Evolutionary conservation across 2,329 filamentous ascomycete species (phyloP), one percentile per base, ranked within the genome.

Genomic region (Paramyrothecium sp.): DNA sequence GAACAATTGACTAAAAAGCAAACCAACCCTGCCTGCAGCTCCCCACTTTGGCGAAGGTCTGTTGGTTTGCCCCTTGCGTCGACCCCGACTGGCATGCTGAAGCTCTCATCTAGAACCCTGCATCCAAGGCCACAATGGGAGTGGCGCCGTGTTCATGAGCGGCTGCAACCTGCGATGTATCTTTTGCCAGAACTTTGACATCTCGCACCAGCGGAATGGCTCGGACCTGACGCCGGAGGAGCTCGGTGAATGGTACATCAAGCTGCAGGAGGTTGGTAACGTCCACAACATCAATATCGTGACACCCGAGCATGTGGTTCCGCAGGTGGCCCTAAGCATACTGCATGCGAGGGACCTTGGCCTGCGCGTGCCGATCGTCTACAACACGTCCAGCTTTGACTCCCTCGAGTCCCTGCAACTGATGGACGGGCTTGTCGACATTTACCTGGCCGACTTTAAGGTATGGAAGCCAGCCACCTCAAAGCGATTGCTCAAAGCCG

Each of bases 261-360:
- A 95, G 74, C 76, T 96, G 48, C 91, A 95, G 69, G 81, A 90
- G 26, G 82, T 91, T 2, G 91, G 90, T n/a, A 76, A 81, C 10
- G 89, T 91, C n/a, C 91, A 96, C 76, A 95, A 95, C 70, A 93
- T 96, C 79, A 95, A 96, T 71, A 84, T 94, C 21, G 84, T 96
- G 57, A 96, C 91, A 0, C 91, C 91, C 0, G 91, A 96, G 69
- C 92, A 96, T 70, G 89, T 96, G 19, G 91, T 92, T 3, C 90
- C 91, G 0, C 91, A 95, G 69, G 89, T 95, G 11, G 90, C 85
- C 1, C 76, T 95, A 33, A 88, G 87, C 16, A 91, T 95, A 63
- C 77, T 96, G 22, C 82, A 89, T 60, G 90, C 91, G 0, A 81
- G 83, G 51, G 86, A 91, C 23, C 76, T 88, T 38, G 91, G 91